Conservation (phyloP, 331 rosid genomes). For the Saraca asoca region DNA sequence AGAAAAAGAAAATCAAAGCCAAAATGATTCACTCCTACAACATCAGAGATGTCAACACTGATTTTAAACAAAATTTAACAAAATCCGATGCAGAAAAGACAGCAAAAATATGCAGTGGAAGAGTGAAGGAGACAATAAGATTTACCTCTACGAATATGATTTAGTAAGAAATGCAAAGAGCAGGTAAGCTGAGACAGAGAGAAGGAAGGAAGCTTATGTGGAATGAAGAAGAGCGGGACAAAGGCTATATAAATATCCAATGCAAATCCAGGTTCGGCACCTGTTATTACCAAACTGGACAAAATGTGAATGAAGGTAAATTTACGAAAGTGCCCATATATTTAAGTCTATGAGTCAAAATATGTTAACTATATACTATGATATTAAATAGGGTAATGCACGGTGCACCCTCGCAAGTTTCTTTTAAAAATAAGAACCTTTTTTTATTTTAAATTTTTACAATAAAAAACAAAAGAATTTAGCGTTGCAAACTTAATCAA, state of each 20-base stretch:
- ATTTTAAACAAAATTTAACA: slow-evolving; percentile 19
- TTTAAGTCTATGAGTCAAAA: no score
- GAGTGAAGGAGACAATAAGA: background rate
- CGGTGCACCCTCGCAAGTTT: no score
- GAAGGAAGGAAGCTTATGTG: slow-evolving; percentile 11
- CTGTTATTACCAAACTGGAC: slow-evolving; percentile 21
- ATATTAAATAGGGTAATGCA: no score
- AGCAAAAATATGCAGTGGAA: slow-evolving; percentile 14
- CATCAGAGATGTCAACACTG: background rate
- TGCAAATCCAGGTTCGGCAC: slow-evolving; percentile 35
- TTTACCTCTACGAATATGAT: slow-evolving; percentile 40
- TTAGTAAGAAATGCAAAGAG: slow-evolving; percentile 11
- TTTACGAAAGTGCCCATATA: no score
- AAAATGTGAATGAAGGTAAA: slow-evolving; percentile 29
- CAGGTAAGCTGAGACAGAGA: background rate
- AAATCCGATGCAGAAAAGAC: background rate
- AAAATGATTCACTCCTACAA: slow-evolving; percentile 6
- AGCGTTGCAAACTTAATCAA: no score
- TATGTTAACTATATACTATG: no score
- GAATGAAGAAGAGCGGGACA: slow-evolving; percentile 23
- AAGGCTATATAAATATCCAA: slow-evolving; percentile 51
- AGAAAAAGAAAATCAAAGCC: background rate
- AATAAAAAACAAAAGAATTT: no score
- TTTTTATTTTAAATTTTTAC: no score
- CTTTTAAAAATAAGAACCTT: no score